Base-by-base conservation (phyloP, 257 asterid genomes). In the Cynanchum wilfordii region DNA sequence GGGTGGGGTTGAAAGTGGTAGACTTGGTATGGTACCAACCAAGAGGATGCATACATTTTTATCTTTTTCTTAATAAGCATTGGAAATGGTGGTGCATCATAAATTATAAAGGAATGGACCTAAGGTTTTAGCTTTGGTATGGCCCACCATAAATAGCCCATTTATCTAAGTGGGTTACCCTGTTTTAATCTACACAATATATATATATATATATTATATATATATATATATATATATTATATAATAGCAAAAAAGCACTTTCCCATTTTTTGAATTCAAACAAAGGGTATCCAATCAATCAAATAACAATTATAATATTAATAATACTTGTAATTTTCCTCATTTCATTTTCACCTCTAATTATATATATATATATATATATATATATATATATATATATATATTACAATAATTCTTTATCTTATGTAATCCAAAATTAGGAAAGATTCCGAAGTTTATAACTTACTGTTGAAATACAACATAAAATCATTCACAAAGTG, bases 11-110 rank as follows among this genome's bases (percentile, higher is more conserved):
- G 44, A 63, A 33, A 19, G 4, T 19, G 7, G 56, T 30, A 10
- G 74, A 47, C 33, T 8, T 13, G 10, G 27, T 57, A 58, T 15
- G 19, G 29, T 57, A 58, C 57, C 29, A 42, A 42, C 68, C n/a
- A 7, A 33, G 49, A 33, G 33, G 11, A 4, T 75, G 60, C 22
- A 58, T 17, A 68, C 42, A 33, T 10, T 76, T 76, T 58, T 70
- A 38, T 68, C 71, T 60, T 76, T 51, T 47, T 50, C 50, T 33
- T 13, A 33, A 33, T 33, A 62, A 66, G 66, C 70, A n/a, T 66
- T 77, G 81, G 77, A 36, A 77, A 77, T 72, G 81, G 81, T 66
- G 77, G 77, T 57, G 77, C 81, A 72, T 77, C 36, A 77, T 72
- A 74, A 72, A 72, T 66, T 73, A 77, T 36, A 77, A 69, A 77